Evolutionary conservation across 202 grass and related monocot genomes (phyloP), one percentile per base, ranked within the genome.

Genomic region (Elaeis oleifera): DNA sequence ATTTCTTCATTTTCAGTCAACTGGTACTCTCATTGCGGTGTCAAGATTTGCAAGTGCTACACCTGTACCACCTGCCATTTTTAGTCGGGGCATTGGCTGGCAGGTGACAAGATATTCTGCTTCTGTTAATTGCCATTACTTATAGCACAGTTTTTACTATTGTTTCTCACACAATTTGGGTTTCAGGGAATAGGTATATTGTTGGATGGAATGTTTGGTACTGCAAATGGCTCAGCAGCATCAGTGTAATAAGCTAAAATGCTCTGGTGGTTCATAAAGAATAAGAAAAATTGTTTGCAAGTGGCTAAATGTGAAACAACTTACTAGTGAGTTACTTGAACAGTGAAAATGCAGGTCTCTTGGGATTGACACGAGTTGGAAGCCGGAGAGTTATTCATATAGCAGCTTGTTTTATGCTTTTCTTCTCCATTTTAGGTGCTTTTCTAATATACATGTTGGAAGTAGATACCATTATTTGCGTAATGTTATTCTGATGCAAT

Each of bases 11-110:
- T 83, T 71, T 64, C 87, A 97, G 94, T 97, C 94, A 54, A 97
- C 84, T 1, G 94, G 94, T 0, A 92, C 85, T 23, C 63, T 97
- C 2, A 86, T 97, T 6, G 75, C 65, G 0, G 84, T 84, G 32
- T 83, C 85, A 61, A 89, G 88, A 78, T 89, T 86, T 25, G 39
- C 81, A 57, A 79, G 94, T 51, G 94, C 94, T 0, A 97, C 94
- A 50, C 88, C 83, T 60, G 24, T 67, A 54, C 94, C 88, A 13
- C 94, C 94, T 69, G 79, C 88, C 13, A 67, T 97, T 54, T 86
- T 91, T 36, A 88, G 79, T 23, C 82, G 94, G 63, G 94, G 94
- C 51, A 63, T 97, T 50, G 94, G 94, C 18, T 97, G 94, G 94
- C 60, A 97, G 94, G 94, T 97, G 76, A 62, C 13, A 28, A 17